A percentile compares a stretch with the other conserved stretches of the same genome.
Conservation (phyloP, 2,329 filamentous ascomycete species). For the Pyrenophora teres region DNA sequence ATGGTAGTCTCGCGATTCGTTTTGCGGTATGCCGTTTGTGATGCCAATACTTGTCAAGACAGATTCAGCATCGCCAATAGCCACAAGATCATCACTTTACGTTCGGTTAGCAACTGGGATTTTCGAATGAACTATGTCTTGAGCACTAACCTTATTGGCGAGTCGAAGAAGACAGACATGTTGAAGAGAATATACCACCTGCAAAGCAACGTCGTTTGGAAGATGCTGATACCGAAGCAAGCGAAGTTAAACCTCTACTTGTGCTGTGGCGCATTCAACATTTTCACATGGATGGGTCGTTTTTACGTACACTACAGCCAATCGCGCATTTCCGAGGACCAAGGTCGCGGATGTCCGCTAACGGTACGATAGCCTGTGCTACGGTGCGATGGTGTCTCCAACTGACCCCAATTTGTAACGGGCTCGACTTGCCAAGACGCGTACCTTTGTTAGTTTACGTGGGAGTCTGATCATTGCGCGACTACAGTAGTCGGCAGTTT, state of each 20-base stretch:
- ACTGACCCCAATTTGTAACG: too few species aligned
- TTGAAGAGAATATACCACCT: neutral
- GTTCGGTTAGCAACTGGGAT: neutral
- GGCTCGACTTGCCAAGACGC: neutral
- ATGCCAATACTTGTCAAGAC: constrained; percentile 30
- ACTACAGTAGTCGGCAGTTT: constrained; percentile 34
- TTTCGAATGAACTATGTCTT: too few species aligned
- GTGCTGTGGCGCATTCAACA: neutral
- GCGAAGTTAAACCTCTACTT: neutral
- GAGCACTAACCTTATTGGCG: constrained; percentile 26
- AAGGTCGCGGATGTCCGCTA: constrained; percentile 3
- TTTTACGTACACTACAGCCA: constrained; percentile 19
- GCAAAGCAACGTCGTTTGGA: neutral
- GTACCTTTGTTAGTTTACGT: neutral
- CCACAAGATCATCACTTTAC: constrained; percentile 28
- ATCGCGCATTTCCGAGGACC: neutral
- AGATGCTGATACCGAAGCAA: neutral
- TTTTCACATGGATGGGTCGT: neutral
- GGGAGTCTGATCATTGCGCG: neutral
- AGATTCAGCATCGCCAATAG: constrained; percentile 30
- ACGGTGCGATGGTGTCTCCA: too few species aligned
- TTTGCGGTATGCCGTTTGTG: constrained; percentile 34
- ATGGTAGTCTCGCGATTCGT: constrained; percentile 54
- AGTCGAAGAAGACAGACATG: constrained; percentile 40
- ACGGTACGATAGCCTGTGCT: neutral